Base-by-base conservation (phyloP, 2,329 filamentous ascomycete species). In the Aureobasidium sp. region DNA sequence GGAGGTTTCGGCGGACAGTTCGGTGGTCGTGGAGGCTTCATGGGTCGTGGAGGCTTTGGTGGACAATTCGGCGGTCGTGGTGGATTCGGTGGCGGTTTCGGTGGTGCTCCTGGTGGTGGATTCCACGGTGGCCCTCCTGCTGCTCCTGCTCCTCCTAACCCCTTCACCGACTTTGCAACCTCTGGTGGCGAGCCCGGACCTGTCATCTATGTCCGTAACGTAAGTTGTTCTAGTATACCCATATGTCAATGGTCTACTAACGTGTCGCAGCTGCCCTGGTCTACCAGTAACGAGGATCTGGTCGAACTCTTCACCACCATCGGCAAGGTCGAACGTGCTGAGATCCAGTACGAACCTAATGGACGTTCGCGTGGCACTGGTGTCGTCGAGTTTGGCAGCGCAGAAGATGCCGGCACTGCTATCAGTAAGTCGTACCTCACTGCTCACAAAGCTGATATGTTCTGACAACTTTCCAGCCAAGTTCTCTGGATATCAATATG, bases 281-380 rank as follows among this genome's bases (percentile, higher is more conserved):
- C 94, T 32, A 99, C 94, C 17, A 97, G 92, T 80, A 97, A 99
- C 72, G 94, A 99, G 66, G 94, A 99, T 75, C 81, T 99, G 29
- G 86, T 97, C 62, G 94, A 99, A 74, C 83, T 99, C 23, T 99
- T 99, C 80, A 92, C 89, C 20, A 99, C 94, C 12, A 99, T 99
- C 71, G 94, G 94, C 66, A 96, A 96, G 75, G 94, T 99, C 64
- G 91, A 97, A 71, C 91, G 94, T 70, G 94, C 94, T n/a, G 94
- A 99, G 78, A 97, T 99, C 62, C 94, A 99, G 77, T 97, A 99
- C 72, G 94, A 99, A 75, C 89, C 90, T 4, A 97, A 95, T 71
- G 94, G 94, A 50, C 90, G 94, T 69, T 99, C 94, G 64, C 89
- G 91, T 66, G 94, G 94, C 66, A 94, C 90, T 63, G 94, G 94